Percentiles rank a stretch among this genome's conserved stretches.
Conservation (phyloP, 768 basidiomycete species). For the Collybia mongolica region DNA sequence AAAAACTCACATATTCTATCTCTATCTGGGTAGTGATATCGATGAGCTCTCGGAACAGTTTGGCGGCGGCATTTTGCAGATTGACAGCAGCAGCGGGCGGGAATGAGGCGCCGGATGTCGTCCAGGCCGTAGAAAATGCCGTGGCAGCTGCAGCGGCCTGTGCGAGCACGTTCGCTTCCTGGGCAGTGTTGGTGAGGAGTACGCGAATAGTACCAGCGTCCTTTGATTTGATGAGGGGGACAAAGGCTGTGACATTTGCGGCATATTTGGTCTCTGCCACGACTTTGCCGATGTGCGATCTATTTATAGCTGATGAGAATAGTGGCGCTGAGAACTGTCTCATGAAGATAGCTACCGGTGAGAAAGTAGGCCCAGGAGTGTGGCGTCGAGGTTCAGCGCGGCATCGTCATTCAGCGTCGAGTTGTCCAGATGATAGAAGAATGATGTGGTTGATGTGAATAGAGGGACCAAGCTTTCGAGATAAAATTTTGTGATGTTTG, state of each 20-base stretch:
- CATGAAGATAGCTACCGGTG: slow-evolving; percentile 2
- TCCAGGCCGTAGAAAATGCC: slow-evolving; percentile 3
- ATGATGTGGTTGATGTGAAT: slow-evolving; percentile 1
- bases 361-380: slow-evolving; percentile 7
- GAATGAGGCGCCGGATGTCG: not conserved
- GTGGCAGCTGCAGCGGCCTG: slow-evolving; percentile 1
- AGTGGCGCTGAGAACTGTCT: no score
- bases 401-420: not conserved
- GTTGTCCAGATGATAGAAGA: slow-evolving; percentile 9
- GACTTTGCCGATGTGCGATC: slow-evolving; percentile 10
- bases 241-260: slow-evolving; percentile 2
- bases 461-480: slow-evolving; percentile 7
- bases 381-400: slow-evolving; percentile 7
- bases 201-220: slow-evolving; percentile 2
- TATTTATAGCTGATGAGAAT: no score
- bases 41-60: slow-evolving; percentile 7
- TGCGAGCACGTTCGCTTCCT: slow-evolving; percentile 7
- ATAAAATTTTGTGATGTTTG: slow-evolving; percentile 9
- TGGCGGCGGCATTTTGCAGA: slow-evolving; percentile 2
- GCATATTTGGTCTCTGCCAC: slow-evolving; percentile 10
- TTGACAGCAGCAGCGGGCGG: not conserved
- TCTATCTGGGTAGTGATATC: slow-evolving; percentile 12
- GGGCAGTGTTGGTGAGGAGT: slow-evolving; percentile 7
- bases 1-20: slow-evolving; percentile 2
- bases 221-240: slow-evolving; percentile 1